Conservation (phyloP, 1,139 yeast genomes). For the Protomyces lactucae-debilis region DNA sequence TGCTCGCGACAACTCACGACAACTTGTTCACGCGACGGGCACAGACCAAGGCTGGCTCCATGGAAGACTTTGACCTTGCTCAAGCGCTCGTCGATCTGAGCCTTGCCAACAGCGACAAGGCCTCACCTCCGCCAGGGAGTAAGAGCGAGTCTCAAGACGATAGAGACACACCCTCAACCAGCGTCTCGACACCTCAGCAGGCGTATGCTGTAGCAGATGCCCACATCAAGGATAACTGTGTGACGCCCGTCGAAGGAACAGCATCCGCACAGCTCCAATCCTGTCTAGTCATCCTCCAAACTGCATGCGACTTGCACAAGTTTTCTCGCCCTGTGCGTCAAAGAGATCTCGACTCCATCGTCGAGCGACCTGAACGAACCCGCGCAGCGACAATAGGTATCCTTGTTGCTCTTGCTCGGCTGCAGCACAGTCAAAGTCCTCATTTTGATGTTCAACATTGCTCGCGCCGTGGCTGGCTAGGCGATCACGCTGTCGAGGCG, state of each 20-base stretch:
- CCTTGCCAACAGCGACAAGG: background rate
- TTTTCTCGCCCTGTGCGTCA: slow-evolving; percentile 67
- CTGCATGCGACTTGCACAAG: slow-evolving; percentile 43
- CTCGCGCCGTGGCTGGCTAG: slow-evolving; percentile 4
- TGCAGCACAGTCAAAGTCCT: slow-evolving; percentile 42
- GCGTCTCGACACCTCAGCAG: background rate
- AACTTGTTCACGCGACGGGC: no score
- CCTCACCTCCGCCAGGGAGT: background rate
- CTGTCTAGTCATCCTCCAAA: slow-evolving; percentile 24
- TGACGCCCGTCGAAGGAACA: background rate
- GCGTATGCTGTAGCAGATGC: background rate
- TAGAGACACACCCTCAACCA: background rate
- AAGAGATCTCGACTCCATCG: slow-evolving; percentile 62
- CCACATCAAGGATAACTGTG: background rate
- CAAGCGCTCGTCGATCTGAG: background rate
- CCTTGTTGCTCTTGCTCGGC: slow-evolving; percentile 51
- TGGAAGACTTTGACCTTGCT: background rate
- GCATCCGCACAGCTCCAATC: background rate
- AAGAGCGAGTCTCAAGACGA: background rate
- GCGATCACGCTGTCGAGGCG: slow-evolving; percentile 51
- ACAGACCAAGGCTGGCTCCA: background rate
- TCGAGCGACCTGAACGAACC: slow-evolving; percentile 77
- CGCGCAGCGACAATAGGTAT: slow-evolving; percentile 73
- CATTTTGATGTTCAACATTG: slow-evolving; percentile 16
- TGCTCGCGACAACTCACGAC: no score